Evolutionary conservation across 2,329 filamentous ascomycete genomes (phyloP).

Genomic region (Proliferodiscus dingleyae): DNA sequence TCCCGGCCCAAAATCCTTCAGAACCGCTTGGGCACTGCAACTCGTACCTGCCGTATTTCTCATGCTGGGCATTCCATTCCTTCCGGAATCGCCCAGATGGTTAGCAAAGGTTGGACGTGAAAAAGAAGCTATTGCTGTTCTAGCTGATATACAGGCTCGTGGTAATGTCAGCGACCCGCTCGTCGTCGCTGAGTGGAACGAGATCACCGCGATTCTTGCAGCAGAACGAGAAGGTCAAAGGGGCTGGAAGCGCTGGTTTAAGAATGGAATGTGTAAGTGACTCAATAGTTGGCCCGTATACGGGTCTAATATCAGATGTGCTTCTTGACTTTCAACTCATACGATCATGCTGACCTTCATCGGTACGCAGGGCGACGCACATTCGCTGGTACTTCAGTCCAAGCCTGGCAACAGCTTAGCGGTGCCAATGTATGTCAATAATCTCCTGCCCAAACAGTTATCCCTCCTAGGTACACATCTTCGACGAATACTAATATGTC

Average conservation of each 20-base stretch:
- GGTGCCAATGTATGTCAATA: conserved; percentile 80
- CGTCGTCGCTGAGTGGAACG: conserved; percentile 53
- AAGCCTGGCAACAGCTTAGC: conserved; percentile 72
- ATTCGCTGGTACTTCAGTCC: conserved; percentile 65
- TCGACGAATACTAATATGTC: too few species aligned
- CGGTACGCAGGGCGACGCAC: too few species aligned
- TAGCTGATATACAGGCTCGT: conserved; percentile 53
- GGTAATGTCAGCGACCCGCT: conserved; percentile 49
- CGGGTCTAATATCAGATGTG: too few species aligned
- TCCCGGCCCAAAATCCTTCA: conserved; percentile 42
- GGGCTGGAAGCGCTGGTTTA: conserved; percentile 37
- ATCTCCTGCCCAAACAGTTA: too few species aligned
- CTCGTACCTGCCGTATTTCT: conserved; percentile 41
- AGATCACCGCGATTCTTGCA: conserved; percentile 40
- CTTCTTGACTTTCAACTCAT: too few species aligned
- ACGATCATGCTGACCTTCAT: too few species aligned
- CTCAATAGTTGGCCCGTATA: too few species aligned
- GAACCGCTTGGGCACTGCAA: conserved; percentile 46
- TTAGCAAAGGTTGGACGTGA: conserved; percentile 43
- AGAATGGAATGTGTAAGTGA: conserved; percentile 47
- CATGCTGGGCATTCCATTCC: conserved; percentile 37
- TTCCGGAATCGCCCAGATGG: conserved; percentile 48
- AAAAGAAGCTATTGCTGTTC: conserved; percentile 41
- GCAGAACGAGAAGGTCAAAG: conserved; percentile 23
- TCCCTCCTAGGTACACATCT: too few species aligned